Evolutionary conservation across 1,139 yeast species (phyloP).

Genomic region (Suhomyces maxii): DNA sequence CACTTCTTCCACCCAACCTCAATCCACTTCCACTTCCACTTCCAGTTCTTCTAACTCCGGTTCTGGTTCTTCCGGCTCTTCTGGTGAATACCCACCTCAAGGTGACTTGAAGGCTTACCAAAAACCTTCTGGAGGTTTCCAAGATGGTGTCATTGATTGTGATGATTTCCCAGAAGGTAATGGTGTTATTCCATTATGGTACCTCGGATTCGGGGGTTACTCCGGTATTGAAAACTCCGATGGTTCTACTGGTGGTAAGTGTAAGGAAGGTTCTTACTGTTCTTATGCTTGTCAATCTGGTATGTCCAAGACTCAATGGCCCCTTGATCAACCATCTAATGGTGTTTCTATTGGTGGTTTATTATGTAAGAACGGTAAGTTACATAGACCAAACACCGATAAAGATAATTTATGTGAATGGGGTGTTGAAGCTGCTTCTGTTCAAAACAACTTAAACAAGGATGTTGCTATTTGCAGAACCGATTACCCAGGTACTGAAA

Average conservation of each 20-base stretch:
- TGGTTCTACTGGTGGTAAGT: conserved; percentile 62
- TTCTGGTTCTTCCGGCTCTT: conserved; percentile 12
- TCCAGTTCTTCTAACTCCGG: conserved; percentile 22
- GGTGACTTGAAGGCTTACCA: conserved; percentile 60
- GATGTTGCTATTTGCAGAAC: conserved; percentile 92
- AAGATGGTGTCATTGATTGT: conserved; percentile 81
- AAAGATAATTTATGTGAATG: conserved; percentile 73
- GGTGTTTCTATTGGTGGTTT: conserved; percentile 95
- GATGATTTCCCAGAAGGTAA: conserved; percentile 81
- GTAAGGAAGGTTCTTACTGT: conserved; percentile 89
- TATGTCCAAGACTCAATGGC: conserved; percentile 98
- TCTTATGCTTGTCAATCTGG: conserved; percentile 97
- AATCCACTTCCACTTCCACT: conserved; percentile 28
- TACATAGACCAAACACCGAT: conserved; percentile 72
- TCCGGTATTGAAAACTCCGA: conserved; percentile 68
- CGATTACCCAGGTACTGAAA: conserved; percentile 98
- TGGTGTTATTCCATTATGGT: conserved; percentile 84
- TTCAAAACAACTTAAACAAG: conserved; percentile 61
- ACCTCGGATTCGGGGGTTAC: conserved; percentile 89
- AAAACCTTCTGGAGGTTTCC: conserved; percentile 58
- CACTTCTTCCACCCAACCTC: conserved; percentile 8
- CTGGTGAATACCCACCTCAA: conserved; percentile 12
- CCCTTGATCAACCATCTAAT: conserved; percentile 73
- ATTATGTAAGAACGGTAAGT: conserved; percentile 72
- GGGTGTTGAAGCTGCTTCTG: conserved; percentile 72